phyloP scores from a whole-genome alignment of 768 basidiomycete genomes.

The Dentipellis sp. region DNA sequence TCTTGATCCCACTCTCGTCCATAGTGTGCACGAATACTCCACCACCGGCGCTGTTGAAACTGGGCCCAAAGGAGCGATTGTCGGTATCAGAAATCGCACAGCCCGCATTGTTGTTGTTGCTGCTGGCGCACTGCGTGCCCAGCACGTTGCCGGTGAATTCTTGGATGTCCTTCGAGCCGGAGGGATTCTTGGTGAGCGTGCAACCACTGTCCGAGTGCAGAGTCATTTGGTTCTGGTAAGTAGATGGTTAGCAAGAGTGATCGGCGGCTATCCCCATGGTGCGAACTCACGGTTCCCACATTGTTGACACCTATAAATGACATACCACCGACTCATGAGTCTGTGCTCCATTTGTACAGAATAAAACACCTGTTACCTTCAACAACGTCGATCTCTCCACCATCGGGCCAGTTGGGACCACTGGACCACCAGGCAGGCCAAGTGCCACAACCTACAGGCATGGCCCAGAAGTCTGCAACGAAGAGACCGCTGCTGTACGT shows the following conservation, averaged over 20 bases:
- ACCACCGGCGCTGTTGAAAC: constrained; percentile 3
- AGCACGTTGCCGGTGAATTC: not conserved
- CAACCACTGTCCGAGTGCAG: constrained; percentile 1
- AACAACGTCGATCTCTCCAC: constrained; percentile 29
- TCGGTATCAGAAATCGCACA: not conserved
- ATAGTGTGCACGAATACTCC: not conserved
- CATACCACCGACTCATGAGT: not conserved
- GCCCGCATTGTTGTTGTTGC: not conserved
- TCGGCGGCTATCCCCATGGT: no score
- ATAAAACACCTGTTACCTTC: constrained; percentile 1
- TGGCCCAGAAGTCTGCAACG: constrained; percentile 21
- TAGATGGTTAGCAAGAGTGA: no score
- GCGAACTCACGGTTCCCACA: not conserved
- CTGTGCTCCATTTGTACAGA: not conserved
- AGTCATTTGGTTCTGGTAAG: constrained; percentile 1
- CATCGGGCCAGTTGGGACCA: constrained; percentile 18
- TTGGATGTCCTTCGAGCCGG: not conserved
- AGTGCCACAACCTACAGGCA: constrained; percentile 21
- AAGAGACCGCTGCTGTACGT: constrained; percentile 21
- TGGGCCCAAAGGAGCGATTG: not conserved
- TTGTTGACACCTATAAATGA: not conserved
- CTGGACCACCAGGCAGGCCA: constrained; percentile 23
- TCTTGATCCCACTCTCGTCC: not conserved
- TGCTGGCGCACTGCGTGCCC: not conserved
- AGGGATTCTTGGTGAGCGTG: not conserved